Evolutionary conservation across 2,329 filamentous ascomycete genomes (phyloP).

Genomic region (Ophiostoma tasmaniense): DNA sequence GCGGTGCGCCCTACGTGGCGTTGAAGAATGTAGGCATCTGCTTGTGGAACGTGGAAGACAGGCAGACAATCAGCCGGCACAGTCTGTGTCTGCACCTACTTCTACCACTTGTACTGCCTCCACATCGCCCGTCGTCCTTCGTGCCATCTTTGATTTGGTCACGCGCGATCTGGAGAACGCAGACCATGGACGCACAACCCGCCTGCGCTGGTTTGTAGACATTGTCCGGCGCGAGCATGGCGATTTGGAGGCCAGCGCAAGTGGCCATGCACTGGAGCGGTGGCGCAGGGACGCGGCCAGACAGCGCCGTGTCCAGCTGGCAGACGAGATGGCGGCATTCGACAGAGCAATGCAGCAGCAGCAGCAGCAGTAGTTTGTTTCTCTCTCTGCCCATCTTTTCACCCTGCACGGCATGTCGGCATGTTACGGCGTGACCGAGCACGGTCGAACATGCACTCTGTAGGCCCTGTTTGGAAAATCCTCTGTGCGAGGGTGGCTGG

Average conservation of each 20-base stretch:
- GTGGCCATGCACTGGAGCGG: slow-evolving; percentile 21
- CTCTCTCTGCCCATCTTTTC: background rate
- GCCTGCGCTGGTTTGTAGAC: slow-evolving; percentile 31
- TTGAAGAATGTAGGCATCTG: slow-evolving; percentile 28
- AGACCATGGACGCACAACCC: slow-evolving; percentile 28
- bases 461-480: background rate
- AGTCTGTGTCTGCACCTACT: background rate
- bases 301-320: background rate
- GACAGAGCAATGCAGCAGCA: background rate
- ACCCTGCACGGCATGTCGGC: slow-evolving; percentile 1
- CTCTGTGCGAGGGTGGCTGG: background rate
- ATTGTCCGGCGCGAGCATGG: slow-evolving; percentile 27
- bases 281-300: slow-evolving; percentile 22
- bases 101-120: background rate
- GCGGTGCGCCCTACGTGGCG: slow-evolving; percentile 26
- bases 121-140: slow-evolving; percentile 24
- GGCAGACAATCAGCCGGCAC: background rate
- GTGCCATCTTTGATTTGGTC: slow-evolving; percentile 28
- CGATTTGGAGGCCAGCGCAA: slow-evolving; percentile 19
- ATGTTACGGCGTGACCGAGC: slow-evolving; percentile 5
- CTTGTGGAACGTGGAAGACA: slow-evolving; percentile 22
- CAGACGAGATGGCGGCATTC: background rate
- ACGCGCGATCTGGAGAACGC: slow-evolving; percentile 31
- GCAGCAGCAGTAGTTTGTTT: background rate
- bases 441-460: background rate